A percentile compares a stretch with the other conserved stretches of the same genome.
These are phyloP conservation scores for Urochloa ruziziensis DNA, from an alignment of 176 grass and related monocot species.

Conservation along the genomic window DNA sequence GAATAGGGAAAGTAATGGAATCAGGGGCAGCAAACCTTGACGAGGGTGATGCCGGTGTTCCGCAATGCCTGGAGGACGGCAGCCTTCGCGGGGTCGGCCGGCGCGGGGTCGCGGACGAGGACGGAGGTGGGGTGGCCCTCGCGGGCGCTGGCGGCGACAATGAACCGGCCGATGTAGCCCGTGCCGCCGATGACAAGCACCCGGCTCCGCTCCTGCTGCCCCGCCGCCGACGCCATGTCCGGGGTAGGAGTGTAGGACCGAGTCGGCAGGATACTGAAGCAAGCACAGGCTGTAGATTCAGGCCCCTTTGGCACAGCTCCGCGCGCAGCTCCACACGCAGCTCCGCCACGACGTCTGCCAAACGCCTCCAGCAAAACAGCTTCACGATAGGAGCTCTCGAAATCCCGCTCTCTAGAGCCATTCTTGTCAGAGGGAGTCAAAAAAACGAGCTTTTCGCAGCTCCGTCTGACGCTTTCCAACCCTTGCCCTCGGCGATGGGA, in stretches of 20 bases:
- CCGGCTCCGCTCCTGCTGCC: slow-evolving; percentile 28
- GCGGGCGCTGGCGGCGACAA: slow-evolving; percentile 44
- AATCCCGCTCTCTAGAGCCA: too few species aligned
- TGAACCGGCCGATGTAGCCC: slow-evolving; percentile 53
- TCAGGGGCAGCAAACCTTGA: slow-evolving; percentile 32
- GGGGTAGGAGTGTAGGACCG: not conserved
- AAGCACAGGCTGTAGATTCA: too few species aligned
- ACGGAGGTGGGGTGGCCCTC: slow-evolving; percentile 51
- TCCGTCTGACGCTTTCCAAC: too few species aligned
- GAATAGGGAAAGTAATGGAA: not conserved
- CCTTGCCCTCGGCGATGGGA: too few species aligned
- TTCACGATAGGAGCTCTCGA: too few species aligned
- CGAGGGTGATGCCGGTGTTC: slow-evolving; percentile 39
- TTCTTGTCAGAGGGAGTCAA: too few species aligned
- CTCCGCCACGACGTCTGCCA: too few species aligned
- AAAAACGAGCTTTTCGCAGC: too few species aligned
- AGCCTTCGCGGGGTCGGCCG: slow-evolving; percentile 36
- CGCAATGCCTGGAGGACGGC: slow-evolving; percentile 50
- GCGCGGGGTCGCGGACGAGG: slow-evolving; percentile 46
- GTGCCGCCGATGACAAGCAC: slow-evolving; percentile 61
- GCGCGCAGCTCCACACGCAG: too few species aligned
- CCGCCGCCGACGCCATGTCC: slow-evolving; percentile 16
- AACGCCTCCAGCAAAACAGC: too few species aligned
- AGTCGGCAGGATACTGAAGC: too few species aligned
- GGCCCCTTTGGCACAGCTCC: too few species aligned